Conservation (phyloP, 1,284 basidiomycete species). For the Gymnopus androsaceus region DNA sequence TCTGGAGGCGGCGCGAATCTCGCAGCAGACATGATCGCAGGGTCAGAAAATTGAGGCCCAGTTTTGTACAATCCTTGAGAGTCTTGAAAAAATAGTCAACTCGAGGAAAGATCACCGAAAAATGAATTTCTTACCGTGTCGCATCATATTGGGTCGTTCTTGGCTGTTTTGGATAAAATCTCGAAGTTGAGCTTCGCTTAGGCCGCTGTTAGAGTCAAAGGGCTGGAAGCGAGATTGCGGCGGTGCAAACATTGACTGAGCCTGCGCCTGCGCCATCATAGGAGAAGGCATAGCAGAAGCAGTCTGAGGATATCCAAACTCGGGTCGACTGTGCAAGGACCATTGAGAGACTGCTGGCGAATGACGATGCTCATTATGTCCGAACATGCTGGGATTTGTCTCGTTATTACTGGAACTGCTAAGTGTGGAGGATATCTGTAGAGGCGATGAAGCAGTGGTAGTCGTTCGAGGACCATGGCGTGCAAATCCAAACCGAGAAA, state of each 20-base stretch:
- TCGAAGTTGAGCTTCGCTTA: constrained; percentile 73
- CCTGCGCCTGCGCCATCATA: constrained; percentile 48
- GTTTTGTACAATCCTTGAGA: constrained; percentile 37
- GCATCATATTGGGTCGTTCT: constrained; percentile 41
- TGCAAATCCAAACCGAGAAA: constrained; percentile 85
- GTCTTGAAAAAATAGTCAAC: constrained; percentile 22
- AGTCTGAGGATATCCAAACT: constrained; percentile 44
- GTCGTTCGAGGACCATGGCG: constrained; percentile 63
- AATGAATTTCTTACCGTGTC: constrained; percentile 34
- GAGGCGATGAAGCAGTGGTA: constrained; percentile 55
- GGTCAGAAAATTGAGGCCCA: constrained; percentile 63
- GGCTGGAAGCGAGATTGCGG: constrained; percentile 54
- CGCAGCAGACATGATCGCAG: constrained; percentile 82
- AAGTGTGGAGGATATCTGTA: constrained; percentile 58
- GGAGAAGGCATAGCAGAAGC: constrained; percentile 49
- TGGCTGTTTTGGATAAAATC: constrained; percentile 69
- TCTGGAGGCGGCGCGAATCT: constrained; percentile 49
- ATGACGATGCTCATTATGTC: constrained; percentile 41
- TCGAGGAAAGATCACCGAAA: constrained; percentile 19
- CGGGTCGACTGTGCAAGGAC: constrained; percentile 46
- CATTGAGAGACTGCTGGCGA: constrained; percentile 45
- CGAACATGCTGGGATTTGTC: constrained; percentile 45
- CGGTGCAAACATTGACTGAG: constrained; percentile 35
- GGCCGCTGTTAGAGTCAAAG: constrained; percentile 45
- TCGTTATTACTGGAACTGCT: constrained; percentile 45